Base-by-base conservation (phyloP, 176 grass and related monocot genomes). In the Leersia perrieri region DNA sequence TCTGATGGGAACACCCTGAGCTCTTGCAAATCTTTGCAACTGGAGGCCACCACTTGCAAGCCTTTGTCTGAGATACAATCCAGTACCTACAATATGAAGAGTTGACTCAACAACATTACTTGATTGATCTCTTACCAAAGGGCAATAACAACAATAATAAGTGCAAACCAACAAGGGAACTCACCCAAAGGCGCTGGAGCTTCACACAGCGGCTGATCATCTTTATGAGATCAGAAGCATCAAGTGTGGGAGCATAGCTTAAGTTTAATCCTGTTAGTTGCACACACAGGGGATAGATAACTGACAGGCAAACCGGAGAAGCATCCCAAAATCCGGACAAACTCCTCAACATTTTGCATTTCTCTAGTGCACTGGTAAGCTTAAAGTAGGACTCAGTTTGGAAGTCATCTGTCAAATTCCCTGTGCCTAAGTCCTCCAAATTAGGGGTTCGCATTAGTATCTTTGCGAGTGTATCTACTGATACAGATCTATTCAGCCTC, bases 151-250 rank as follows among this genome's bases (percentile, higher is more conserved):
- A 33, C 74, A 73, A 33, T 0, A 72, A 1, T 8, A 81, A 61
- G 2, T 27, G 20, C 10, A 72, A 73, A 3, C 35, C 35, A 60
- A 47, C 15, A 35, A 45, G 63, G 28, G 20, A 94, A 55, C 87
- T 97, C 78, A 97, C 94, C 94, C 91, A 97, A 76, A 97, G 89
- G 23, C 89, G 89, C 70, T 97, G 91, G 69, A 97, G 94, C 66
- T 91, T 94, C 82, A 73, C 76, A 85, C 91, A 97, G 66, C 66
- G 53, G n/a, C 78, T 64, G 63, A 97, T 85, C 77, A 97, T 57
- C 73, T 83, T 89, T 63, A 81, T 83, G 32, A 97, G 80, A 73
- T 97, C 91, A 4, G 72, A 77, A 75, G 78, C 63, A 40, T 91
- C 86, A 75, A 97, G 80, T 69, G 88, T 80, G 35, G 89, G 88